Evolutionary conservation across 495 filamentous ascomycete species (phyloP).

Genomic region (Pyronema omphalodes): DNA sequence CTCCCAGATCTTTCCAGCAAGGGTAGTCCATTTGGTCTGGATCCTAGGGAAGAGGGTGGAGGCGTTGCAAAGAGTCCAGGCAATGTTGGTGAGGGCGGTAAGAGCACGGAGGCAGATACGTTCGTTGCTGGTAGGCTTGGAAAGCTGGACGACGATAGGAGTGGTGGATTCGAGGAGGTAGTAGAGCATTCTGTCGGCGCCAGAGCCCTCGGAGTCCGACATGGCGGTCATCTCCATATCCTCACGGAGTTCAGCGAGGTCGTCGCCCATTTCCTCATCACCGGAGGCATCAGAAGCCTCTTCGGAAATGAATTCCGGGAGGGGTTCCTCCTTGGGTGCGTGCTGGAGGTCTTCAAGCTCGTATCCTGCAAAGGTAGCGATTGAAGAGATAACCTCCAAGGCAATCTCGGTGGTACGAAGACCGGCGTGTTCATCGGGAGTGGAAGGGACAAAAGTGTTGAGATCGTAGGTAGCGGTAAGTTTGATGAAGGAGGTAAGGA

Average conservation of each 20-base stretch:
- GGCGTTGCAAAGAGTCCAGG: conserved; percentile 38
- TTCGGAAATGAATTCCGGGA: conserved; percentile 15
- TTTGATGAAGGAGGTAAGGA: conserved; percentile 13
- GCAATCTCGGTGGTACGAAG: conserved; percentile 30
- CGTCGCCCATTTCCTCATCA: conserved; percentile 22
- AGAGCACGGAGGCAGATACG: conserved; percentile 31
- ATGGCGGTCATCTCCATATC: conserved; percentile 41
- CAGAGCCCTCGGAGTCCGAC: conserved; percentile 27
- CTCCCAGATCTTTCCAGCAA: conserved; percentile 35
- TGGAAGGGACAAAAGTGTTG: conserved; percentile 1
- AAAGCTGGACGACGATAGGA: conserved; percentile 8
- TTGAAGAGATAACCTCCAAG: conserved; percentile 39
- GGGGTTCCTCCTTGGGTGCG: conserved; percentile 14
- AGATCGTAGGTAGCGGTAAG: background rate
- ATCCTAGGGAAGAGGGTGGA: conserved; percentile 24
- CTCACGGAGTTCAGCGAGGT: conserved; percentile 21
- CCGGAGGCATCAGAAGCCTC: conserved; percentile 23
- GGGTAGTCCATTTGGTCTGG: conserved; percentile 25
- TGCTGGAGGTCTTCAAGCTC: conserved; percentile 24
- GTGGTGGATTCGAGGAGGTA: conserved; percentile 12
- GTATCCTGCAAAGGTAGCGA: conserved; percentile 34
- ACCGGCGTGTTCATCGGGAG: conserved; percentile 7
- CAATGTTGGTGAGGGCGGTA: conserved; percentile 39
- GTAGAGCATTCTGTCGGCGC: conserved; percentile 15
- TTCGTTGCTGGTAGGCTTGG: background rate